Percentiles rank a stretch among this genome's conserved stretches.
These are phyloP conservation scores for Corrigiola litoralis DNA, from an alignment of 179 eudicot genomes.

Conservation along the genomic window DNA sequence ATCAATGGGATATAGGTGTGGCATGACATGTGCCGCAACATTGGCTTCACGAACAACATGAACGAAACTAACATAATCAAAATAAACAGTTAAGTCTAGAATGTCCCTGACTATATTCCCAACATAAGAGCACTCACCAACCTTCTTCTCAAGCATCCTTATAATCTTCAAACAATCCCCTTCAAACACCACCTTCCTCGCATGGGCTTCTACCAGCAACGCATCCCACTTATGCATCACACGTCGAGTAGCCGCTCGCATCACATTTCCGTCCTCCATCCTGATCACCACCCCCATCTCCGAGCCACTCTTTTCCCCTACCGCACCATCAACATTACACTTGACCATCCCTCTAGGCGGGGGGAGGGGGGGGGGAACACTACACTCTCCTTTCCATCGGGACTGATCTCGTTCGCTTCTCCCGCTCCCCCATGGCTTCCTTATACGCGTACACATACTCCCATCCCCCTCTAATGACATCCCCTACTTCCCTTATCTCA, in stretches of 20 bases:
- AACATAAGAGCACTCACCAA: background rate
- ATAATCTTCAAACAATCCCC: background rate
- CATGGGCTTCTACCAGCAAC: background rate
- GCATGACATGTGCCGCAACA: background rate
- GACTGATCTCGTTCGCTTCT: no score
- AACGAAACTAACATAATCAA: background rate
- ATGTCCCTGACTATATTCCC: background rate
- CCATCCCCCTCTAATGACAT: no score
- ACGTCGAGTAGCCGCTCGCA: background rate
- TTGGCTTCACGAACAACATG: background rate
- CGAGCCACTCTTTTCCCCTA: background rate
- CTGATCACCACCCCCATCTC: background rate
- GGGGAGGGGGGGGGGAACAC: no score
- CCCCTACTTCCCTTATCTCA: no score
- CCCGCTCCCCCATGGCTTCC: no score
- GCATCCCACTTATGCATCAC: background rate
- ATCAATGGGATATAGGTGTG: background rate
- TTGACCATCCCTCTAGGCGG: background rate
- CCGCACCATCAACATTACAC: background rate
- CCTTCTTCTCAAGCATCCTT: no score
- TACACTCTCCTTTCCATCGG: no score
- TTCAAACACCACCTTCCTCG: background rate
- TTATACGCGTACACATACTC: no score
- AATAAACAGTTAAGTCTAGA: no score
- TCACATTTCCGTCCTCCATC: background rate